Evolutionary conservation across 2,329 filamentous ascomycete species (phyloP).

Genomic region (Bertia moriformis): DNA sequence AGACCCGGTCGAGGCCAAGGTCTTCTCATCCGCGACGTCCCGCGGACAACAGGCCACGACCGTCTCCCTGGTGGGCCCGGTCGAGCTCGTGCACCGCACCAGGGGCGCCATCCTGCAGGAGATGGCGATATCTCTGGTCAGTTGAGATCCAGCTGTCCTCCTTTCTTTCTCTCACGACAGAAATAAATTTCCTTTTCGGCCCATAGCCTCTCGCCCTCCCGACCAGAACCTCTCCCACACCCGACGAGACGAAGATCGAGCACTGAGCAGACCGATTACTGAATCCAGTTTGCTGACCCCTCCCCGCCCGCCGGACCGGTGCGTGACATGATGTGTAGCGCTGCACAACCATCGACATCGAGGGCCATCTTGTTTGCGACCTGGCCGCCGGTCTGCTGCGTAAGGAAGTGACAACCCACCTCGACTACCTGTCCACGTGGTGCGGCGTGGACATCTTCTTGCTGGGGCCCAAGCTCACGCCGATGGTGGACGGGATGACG

Average conservation of each 20-base stretch:
- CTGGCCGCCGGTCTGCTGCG: conserved; percentile 51
- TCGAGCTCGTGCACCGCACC: conserved; percentile 78
- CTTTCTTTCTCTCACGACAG: conserved; percentile 3
- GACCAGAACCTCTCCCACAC: no score
- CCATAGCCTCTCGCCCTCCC: no score
- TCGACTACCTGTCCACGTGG: conserved; percentile 74
- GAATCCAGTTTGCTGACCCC: no score
- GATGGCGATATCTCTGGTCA: conserved; percentile 81
- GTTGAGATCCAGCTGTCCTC: conserved; percentile 22
- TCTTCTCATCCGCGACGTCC: conserved; percentile 60
- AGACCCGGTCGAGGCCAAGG: conserved; percentile 66
- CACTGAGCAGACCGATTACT: no score
- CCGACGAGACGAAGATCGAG: no score
- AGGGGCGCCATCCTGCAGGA: conserved; percentile 80
- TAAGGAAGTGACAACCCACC: conserved; percentile 63
- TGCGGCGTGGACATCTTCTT: conserved; percentile 96
- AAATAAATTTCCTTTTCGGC: no score
- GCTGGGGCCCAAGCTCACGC: conserved; percentile 75
- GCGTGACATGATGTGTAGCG: no score
- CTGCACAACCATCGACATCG: conserved; percentile 84
- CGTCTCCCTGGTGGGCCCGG: conserved; percentile 77
- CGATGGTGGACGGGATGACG: conserved; percentile 67
- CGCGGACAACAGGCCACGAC: conserved; percentile 51
- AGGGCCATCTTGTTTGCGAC: conserved; percentile 79
- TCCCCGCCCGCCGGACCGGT: no score